A percentile compares a stretch with the other conserved stretches of the same genome.
phyloP scores from a whole-genome alignment of 139 green algal species.

The Zygnema cylindricum region DNA sequence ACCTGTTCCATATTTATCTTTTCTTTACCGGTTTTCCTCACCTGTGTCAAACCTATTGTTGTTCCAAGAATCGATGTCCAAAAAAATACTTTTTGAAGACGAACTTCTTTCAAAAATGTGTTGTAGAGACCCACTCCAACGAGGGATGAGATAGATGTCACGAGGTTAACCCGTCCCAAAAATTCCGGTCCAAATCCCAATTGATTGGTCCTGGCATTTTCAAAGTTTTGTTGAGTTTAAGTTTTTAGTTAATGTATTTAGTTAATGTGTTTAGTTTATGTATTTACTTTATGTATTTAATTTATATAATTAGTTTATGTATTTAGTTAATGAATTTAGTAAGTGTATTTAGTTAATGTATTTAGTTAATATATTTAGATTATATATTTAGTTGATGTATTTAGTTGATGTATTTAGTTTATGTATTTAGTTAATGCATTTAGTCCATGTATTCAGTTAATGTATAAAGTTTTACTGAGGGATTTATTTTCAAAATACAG shows the following conservation, averaged over 20 bases:
- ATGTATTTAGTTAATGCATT: no score
- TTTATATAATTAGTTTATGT: neutral
- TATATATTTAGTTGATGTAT: no score
- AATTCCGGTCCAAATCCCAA: conserved; percentile 85
- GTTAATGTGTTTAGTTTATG: no score
- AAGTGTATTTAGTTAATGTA: conserved; percentile 32
- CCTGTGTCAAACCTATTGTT: conserved; percentile 80
- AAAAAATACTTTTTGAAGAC: conserved; percentile 75
- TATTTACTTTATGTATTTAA: neutral
- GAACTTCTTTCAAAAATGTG: conserved; percentile 77
- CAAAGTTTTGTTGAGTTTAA: conserved; percentile 8
- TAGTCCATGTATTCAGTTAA: no score
- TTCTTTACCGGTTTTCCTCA: conserved; percentile 2
- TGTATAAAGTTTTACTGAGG: no score
- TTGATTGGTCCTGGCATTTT: conserved; percentile 81
- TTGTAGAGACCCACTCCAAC: conserved; percentile 78
- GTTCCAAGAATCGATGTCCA: conserved; percentile 80
- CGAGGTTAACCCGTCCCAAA: conserved; percentile 88
- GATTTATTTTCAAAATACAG: no score
- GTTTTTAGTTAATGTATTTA: conserved; percentile 2
- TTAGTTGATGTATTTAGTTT: no score
- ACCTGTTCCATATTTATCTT: neutral
- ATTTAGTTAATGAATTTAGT: conserved; percentile 36
- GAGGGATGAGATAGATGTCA: conserved; percentile 78
- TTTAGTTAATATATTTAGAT: no score